Conservation (phyloP, 2,329 filamentous ascomycete genomes). For the Phialophora macrospora region DNA sequence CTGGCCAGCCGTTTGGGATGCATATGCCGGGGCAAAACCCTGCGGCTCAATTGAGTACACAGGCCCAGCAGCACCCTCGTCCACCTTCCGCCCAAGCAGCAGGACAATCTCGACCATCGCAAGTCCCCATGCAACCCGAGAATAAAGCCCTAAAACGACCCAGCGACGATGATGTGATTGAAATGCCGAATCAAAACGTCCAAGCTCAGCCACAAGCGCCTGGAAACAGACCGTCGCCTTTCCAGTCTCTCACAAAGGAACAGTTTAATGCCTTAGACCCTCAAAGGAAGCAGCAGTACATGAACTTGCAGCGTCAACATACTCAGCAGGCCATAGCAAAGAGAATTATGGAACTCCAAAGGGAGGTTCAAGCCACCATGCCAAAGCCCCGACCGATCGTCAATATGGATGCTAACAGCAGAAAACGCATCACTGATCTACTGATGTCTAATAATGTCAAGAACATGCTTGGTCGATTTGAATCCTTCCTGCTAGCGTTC, state of each 20-base stretch:
- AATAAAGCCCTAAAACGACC: conserved; percentile 54
- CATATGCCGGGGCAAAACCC: conserved; percentile 20
- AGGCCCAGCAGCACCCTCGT: conserved; percentile 26
- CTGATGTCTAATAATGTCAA: conserved; percentile 48
- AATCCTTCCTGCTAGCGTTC: conserved; percentile 49
- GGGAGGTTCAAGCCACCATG: conserved; percentile 47
- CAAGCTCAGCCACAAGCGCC: conserved; percentile 20
- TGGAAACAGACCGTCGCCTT: conserved; percentile 12
- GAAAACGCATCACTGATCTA: conserved; percentile 36
- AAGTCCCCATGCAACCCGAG: conserved; percentile 37
- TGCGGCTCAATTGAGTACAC: conserved; percentile 14
- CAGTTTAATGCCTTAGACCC: conserved; percentile 46
- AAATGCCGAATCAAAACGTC: conserved; percentile 37
- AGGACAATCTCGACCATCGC: conserved; percentile 27
- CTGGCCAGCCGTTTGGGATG: conserved; percentile 29
- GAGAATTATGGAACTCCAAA: conserved; percentile 48
- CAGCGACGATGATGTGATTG: conserved; percentile 53
- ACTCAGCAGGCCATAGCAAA: conserved; percentile 43
- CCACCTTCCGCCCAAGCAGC: conserved; percentile 27
- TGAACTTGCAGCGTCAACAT: conserved; percentile 38
- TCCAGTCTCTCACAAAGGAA: conserved; percentile 33
- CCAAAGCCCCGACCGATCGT: conserved; percentile 43
- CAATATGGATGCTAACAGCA: conserved; percentile 43
- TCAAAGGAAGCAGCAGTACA: conserved; percentile 49
- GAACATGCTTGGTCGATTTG: conserved; percentile 51